Percentiles rank a stretch among this genome's conserved stretches.
phyloP scores from a whole-genome alignment of 169 alveolate species.

The Plasmodium cynomolgi region DNA sequence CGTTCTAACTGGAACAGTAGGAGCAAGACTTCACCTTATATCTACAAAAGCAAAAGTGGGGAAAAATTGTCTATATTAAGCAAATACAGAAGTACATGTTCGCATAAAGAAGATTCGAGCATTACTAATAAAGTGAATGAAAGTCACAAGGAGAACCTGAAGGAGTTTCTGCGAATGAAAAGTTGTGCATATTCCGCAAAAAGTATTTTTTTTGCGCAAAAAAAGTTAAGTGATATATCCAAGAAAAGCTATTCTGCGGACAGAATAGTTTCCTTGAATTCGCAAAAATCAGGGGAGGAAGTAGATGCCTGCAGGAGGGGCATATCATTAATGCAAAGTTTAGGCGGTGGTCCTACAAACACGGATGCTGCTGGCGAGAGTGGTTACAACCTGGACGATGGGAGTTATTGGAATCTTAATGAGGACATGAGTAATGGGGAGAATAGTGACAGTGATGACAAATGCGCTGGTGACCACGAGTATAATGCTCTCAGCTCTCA shows the following conservation, averaged over 20 bases:
- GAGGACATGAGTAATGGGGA: neutral
- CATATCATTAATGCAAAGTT: neutral
- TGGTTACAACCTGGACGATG: neutral
- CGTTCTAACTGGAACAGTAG: neutral
- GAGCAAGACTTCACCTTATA: neutral
- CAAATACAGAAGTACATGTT: constrained; percentile 15
- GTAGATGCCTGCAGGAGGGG: neutral
- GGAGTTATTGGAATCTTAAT: neutral
- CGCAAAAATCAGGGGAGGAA: neutral
- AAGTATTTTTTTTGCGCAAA: neutral
- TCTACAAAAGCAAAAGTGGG: neutral
- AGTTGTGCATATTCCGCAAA: neutral
- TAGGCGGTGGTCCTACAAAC: neutral
- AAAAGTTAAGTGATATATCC: neutral
- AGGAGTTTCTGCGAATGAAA: neutral
- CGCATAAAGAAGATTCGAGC: neutral
- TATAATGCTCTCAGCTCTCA: neutral
- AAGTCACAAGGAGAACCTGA: constrained; percentile 20
- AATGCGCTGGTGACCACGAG: neutral
- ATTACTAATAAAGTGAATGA: constrained; percentile 11
- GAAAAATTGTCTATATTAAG: constrained; percentile 2
- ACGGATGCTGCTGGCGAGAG: neutral
- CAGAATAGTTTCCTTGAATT: neutral
- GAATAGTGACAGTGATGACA: neutral
- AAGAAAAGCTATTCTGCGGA: neutral